Evolutionary conservation across 352 stramenopile genomes (phyloP).

Genomic region (Globisporangium sylvaticum): DNA sequence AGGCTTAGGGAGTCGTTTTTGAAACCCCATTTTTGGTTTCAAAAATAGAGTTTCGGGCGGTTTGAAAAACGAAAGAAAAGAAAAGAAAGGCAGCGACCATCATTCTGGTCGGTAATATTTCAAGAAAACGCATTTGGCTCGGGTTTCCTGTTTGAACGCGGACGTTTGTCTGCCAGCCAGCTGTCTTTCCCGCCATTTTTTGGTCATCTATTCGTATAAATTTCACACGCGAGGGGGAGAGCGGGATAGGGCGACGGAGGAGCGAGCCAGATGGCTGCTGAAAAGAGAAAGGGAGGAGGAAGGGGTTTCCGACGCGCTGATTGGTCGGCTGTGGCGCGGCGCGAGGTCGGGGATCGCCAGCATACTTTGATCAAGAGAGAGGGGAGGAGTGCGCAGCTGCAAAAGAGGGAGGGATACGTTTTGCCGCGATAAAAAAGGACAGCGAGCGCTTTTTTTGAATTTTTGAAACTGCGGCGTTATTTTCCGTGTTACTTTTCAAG

Average conservation of each 20-base stretch:
- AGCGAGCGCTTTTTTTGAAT: conserved; percentile 29
- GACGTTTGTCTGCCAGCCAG: conserved; percentile 3
- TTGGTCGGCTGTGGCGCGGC: conserved; percentile 4
- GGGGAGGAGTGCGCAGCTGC: not conserved
- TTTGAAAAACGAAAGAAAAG: conserved; percentile 9
- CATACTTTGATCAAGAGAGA: not conserved
- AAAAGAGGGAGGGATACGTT: conserved; percentile 5
- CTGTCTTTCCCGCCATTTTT: conserved; percentile 10
- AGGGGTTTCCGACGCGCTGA: conserved; percentile 4
- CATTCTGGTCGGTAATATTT: not conserved
- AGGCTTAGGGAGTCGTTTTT: conserved; percentile 10
- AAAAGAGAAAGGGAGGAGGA: conserved; percentile 11
- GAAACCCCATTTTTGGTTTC: conserved; percentile 12
- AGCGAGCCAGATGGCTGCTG: not conserved
- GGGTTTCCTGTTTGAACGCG: not conserved
- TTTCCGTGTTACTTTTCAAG: not conserved
- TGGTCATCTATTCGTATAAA: not conserved
- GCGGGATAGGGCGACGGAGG: not conserved
- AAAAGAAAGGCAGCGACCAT: conserved; percentile 1
- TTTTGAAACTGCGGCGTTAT: conserved; percentile 26
- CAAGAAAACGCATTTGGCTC: not conserved
- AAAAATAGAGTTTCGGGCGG: conserved; percentile 11
- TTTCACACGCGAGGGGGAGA: not conserved
- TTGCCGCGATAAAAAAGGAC: conserved; percentile 7
- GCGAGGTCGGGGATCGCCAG: not conserved